Percentiles rank a stretch among this genome's conserved stretches.
These are phyloP conservation scores for Kodamaea anthophila DNA, from an alignment of 1,139 yeast genomes.

Conservation along the genomic window DNA sequence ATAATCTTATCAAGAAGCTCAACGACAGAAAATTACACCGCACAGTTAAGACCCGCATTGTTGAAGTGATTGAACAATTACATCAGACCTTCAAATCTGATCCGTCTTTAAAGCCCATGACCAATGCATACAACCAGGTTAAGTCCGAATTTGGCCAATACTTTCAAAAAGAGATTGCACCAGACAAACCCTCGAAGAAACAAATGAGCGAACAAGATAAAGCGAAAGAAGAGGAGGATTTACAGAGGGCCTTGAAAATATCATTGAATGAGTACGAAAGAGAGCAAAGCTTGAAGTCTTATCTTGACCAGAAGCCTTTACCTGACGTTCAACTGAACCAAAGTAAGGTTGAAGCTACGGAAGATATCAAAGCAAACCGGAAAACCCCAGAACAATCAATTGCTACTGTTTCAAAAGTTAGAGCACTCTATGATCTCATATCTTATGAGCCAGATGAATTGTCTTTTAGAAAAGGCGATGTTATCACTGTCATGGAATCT, in stretches of 20 bases:
- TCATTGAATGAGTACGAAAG: slow-evolving; percentile 64
- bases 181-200: slow-evolving; percentile 59
- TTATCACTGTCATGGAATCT: slow-evolving; percentile 78
- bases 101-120: slow-evolving; percentile 68
- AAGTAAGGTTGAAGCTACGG: slow-evolving; percentile 6
- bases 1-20: slow-evolving; percentile 46
- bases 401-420: slow-evolving; percentile 58
- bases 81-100: slow-evolving; percentile 54
- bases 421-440: slow-evolving; percentile 77
- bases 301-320: slow-evolving; percentile 25
- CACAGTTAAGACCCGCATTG: slow-evolving; percentile 59
- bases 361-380: slow-evolving; percentile 8
- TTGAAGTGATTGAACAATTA: slow-evolving; percentile 66
- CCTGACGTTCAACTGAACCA: slow-evolving; percentile 15
- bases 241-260: slow-evolving; percentile 69
- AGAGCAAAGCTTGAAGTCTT: slow-evolving; percentile 26
- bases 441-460: slow-evolving; percentile 69
- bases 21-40: slow-evolving; percentile 56
- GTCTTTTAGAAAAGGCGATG: slow-evolving; percentile 67
- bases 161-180: slow-evolving; percentile 25
- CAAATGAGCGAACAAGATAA: slow-evolving; percentile 44
- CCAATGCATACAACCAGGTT: slow-evolving; percentile 50
- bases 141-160: slow-evolving; percentile 40
- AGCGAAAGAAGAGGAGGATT: slow-evolving; percentile 68
- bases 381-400: slow-evolving; percentile 25